phyloP scores from a whole-genome alignment of 495 filamentous ascomycete genomes.

The Penicillium pulvis region DNA sequence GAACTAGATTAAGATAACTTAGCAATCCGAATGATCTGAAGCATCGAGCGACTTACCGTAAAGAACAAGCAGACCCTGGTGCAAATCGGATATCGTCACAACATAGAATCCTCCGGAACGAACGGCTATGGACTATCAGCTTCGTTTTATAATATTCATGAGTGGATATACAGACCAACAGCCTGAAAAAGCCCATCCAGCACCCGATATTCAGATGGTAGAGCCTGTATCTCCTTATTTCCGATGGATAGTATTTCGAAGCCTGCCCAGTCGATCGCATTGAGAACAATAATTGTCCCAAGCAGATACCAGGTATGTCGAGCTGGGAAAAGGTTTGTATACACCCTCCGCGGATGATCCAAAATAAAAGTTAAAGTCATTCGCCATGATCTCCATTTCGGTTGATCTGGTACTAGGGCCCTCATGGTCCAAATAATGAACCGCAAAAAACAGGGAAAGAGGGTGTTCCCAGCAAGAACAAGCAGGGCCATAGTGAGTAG shows the following conservation, averaged over 20 bases:
- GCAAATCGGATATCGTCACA: conserved; percentile 68
- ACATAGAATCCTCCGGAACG: conserved; percentile 85
- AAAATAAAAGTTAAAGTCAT: conserved; percentile 80
- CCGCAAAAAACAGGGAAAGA: conserved; percentile 75
- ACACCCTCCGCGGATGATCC: conserved; percentile 71
- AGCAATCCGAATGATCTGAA: conserved; percentile 2
- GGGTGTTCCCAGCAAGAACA: conserved; percentile 85
- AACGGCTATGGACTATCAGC: conserved; percentile 52
- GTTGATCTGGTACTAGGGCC: conserved; percentile 44
- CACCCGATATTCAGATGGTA: conserved; percentile 61
- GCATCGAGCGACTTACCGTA: conserved; percentile 50
- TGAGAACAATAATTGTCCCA: conserved; percentile 70
- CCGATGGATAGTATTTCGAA: conserved; percentile 81
- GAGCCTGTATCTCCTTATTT: conserved; percentile 60
- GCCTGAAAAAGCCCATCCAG: conserved; percentile 86
- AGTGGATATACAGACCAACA: conserved; percentile 34
- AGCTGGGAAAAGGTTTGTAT: conserved; percentile 80
- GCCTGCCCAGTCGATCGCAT: conserved; percentile 77
- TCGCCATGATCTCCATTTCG: conserved; percentile 50
- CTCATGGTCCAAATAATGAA: conserved; percentile 71
- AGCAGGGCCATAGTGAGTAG: conserved; percentile 74
- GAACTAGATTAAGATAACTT: conserved; percentile 41
- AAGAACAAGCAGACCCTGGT: conserved; percentile 72
- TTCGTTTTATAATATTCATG: not conserved
- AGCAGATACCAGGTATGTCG: conserved; percentile 81